Evolutionary conservation across 2,329 filamentous ascomycete species (phyloP).

Genomic region (Acephala macrosclerotiorum): DNA sequence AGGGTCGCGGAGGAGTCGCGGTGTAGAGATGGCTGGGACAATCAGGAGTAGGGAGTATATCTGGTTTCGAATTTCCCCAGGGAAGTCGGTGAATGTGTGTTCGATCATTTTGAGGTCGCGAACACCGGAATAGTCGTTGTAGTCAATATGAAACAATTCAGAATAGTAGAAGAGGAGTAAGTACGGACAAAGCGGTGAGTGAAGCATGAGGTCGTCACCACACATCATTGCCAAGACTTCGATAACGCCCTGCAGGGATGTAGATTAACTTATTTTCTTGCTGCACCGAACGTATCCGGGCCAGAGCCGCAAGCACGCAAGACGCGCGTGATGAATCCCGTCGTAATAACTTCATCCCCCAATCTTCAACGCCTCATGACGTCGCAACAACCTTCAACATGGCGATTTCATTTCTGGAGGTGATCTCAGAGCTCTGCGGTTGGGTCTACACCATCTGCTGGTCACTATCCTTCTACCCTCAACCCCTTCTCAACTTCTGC

Average conservation of each 20-base stretch:
- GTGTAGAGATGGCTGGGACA: conserved; percentile 33
- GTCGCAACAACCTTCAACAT: conserved; percentile 30
- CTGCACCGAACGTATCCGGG: neutral
- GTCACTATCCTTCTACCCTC: conserved; percentile 93
- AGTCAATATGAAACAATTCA: neutral
- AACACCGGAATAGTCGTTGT: neutral
- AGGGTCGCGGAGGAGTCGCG: conserved; percentile 29
- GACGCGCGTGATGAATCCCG: conserved; percentile 8
- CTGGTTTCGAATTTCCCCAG: conserved; percentile 67
- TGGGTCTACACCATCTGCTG: conserved; percentile 81
- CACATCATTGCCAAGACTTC: neutral
- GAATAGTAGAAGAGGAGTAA: neutral
- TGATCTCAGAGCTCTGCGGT: conserved; percentile 68
- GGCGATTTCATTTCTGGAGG: conserved; percentile 50
- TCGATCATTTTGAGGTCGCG: conserved; percentile 20
- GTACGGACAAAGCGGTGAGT: conserved; percentile 4
- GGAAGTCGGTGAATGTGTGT: conserved; percentile 49
- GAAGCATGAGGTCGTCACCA: conserved; percentile 4
- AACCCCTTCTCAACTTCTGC: conserved; percentile 80
- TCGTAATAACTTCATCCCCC: neutral
- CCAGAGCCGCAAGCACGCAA: neutral
- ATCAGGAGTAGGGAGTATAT: conserved; percentile 52
- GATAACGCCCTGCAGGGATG: conserved; percentile 9
- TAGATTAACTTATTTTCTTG: conserved; percentile 24
- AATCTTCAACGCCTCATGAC: conserved; percentile 15